These are phyloP conservation scores for Pseudevernia furfuracea DNA, from an alignment of 495 filamentous ascomycete genomes.

Conservation along the genomic window DNA sequence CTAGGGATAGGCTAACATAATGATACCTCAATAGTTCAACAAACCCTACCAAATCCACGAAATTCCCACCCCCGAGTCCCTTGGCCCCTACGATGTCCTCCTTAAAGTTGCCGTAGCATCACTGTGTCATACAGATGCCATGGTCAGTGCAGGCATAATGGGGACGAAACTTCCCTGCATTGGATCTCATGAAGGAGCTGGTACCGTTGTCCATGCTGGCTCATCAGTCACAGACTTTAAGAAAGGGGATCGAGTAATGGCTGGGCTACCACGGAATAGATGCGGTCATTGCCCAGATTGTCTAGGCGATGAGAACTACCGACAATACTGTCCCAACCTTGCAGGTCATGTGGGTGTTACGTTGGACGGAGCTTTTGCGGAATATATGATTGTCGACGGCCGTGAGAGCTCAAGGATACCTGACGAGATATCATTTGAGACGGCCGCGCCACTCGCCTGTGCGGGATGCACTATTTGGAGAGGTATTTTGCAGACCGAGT, in stretches of 20 bases:
- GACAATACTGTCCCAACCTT: constrained; percentile 42
- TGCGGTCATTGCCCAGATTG: constrained; percentile 46
- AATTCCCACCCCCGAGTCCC: constrained; percentile 40
- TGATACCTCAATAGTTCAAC: constrained; percentile 32
- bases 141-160: constrained; percentile 41
- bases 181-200: constrained; percentile 52
- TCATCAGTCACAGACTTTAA: constrained; percentile 37
- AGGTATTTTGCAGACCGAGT: constrained; percentile 38
- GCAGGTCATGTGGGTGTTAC: constrained; percentile 38
- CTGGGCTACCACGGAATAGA: constrained; percentile 38
- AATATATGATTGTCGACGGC: constrained; percentile 45
- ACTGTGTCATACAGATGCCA: constrained; percentile 54
- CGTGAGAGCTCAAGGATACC: constrained; percentile 39
- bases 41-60: constrained; percentile 43
- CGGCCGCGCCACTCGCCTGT: constrained; percentile 50
- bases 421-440: constrained; percentile 39
- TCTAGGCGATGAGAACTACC: constrained; percentile 33
- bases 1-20: not conserved
- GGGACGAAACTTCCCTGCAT: constrained; percentile 41
- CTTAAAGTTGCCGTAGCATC: constrained; percentile 52
- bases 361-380: constrained; percentile 45
- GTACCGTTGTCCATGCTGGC: constrained; percentile 46
- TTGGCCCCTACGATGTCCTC: constrained; percentile 45
- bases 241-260: constrained; percentile 45
- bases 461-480: constrained; percentile 49